Evolutionary conservation across 1,139 yeast species (phyloP).

Genomic region (Yamadazyma songkhlaensis): DNA sequence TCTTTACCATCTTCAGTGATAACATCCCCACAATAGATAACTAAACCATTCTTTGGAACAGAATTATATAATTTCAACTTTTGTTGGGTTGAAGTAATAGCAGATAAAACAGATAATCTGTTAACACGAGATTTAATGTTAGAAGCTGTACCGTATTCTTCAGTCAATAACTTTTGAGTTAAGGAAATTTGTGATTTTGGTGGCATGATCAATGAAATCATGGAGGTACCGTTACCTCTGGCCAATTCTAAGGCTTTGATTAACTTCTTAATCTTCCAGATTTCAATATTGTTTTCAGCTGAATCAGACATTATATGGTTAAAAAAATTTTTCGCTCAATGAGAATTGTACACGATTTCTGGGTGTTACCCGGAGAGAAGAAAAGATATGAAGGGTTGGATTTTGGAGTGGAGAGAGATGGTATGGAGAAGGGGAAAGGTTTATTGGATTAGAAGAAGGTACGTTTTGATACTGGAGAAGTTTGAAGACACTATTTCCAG

Average conservation of each 20-base stretch:
- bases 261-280: constrained; percentile 97
- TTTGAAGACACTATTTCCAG: no score
- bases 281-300: constrained; percentile 95
- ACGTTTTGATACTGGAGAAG: no score
- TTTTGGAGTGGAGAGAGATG: not conserved
- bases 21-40: constrained; percentile 97
- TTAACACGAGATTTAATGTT: constrained; percentile 97
- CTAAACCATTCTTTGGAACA: constrained; percentile 93
- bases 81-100: constrained; percentile 97
- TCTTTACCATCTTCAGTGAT: constrained; percentile 96
- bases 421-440: no score
- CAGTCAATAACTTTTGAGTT: constrained; percentile 88
- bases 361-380: constrained; percentile 4
- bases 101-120: constrained; percentile 90
- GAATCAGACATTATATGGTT: constrained; percentile 14
- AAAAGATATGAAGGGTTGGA: no score
- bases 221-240: constrained; percentile 97
- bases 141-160: constrained; percentile 98
- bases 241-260: constrained; percentile 84
- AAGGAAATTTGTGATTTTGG: constrained; percentile 93
- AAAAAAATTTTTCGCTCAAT: constrained; percentile 5
- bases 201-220: constrained; percentile 94
- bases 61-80: constrained; percentile 84
- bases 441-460: no score
- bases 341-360: not conserved